A percentile compares a stretch with the other conserved stretches of the same genome.
Evolutionary conservation across 2,329 filamentous ascomycete genomes (phyloP).

Genomic region (Fusarium xyrophilum): DNA sequence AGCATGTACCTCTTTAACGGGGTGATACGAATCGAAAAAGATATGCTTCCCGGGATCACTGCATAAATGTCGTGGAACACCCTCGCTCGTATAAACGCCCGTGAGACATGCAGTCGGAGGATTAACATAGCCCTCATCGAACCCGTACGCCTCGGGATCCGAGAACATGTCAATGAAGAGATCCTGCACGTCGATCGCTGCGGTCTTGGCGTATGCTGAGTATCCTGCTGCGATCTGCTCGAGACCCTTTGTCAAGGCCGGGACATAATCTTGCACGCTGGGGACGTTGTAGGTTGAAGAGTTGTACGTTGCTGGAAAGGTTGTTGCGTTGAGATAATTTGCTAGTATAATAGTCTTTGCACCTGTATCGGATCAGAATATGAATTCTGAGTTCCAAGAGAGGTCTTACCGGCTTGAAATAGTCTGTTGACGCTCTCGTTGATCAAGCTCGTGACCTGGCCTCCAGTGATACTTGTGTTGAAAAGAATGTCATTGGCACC

Average conservation of each 20-base stretch:
- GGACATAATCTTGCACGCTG: neutral
- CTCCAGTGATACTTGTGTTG: constrained; percentile 22
- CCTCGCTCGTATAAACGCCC: constrained; percentile 16
- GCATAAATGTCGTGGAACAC: constrained; percentile 12
- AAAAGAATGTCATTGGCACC: constrained; percentile 27
- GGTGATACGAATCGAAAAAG: constrained; percentile 26
- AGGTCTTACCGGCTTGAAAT: constrained; percentile 7
- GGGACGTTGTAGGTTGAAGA: constrained; percentile 13
- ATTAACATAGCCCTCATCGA: constrained; percentile 13
- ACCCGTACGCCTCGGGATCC: neutral
- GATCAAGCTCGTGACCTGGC: constrained; percentile 13
- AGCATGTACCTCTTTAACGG: constrained; percentile 14
- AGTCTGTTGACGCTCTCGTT: constrained; percentile 4
- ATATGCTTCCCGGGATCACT: constrained; percentile 20
- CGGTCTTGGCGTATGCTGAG: neutral
- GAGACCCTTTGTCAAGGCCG: neutral
- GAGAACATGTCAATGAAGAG: neutral
- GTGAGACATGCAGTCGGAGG: constrained; percentile 23
- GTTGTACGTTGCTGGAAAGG: constrained; percentile 16
- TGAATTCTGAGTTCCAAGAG: fast-evolving
- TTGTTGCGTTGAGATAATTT: constrained; percentile 16
- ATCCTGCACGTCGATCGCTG: neutral
- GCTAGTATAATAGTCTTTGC: constrained; percentile 15
- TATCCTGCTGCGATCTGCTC: constrained; percentile 11
- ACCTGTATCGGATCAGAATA: neutral